Evolutionary conservation across 2,329 filamentous ascomycete genomes (phyloP), one percentile per base, ranked within the genome.

Genomic region (Xylaria sp.): DNA sequence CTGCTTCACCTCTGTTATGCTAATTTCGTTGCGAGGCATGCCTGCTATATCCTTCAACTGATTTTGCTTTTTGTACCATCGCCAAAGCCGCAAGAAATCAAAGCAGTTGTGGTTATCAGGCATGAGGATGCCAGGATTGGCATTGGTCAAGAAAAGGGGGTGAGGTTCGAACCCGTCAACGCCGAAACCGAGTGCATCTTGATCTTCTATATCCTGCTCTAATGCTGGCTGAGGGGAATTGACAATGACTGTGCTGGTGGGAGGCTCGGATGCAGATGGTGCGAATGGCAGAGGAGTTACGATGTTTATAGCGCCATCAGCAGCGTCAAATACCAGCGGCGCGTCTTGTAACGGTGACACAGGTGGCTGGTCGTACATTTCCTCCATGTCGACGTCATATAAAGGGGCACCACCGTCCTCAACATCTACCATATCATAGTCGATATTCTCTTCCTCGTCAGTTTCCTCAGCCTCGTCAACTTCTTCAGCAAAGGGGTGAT

Each of bases 11-110:
- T 64, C 66, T 45, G 48, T 67, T 30, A 74, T 48, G 39, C 69
- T 73, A 18, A 32, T 13, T 55, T 69, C 64, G 30, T 45, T 64
- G 60, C 53, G 68, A 59, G 67, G 68, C 73, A 66, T 60, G 72
- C 67, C 66, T 12, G 6, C 52, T 43, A 70, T 65, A 30, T 66
- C 57, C 28, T 41, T 70, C 32, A 70, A 28, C 23, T 45, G 43
- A 18, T 53, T 56, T 9, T 39, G 61, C 10, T n/a, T 46, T 32
- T 66, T 77, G 52, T 72, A 70, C 71, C 70, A 75, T 25, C 81
- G 79, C 87, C 87, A 89, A 41, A 79, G 74, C 43, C 81, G 78
- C 36, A 89, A 78, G 70, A 89, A 88, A 43, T 85, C 81, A 34
- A 80, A 70, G 32, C 87, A 77, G 52, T 81, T 81, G 41, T 82